These are phyloP conservation scores for Paramecium sonneborni DNA, from an alignment of 73 alveolate genomes.

Conservation along the genomic window DNA sequence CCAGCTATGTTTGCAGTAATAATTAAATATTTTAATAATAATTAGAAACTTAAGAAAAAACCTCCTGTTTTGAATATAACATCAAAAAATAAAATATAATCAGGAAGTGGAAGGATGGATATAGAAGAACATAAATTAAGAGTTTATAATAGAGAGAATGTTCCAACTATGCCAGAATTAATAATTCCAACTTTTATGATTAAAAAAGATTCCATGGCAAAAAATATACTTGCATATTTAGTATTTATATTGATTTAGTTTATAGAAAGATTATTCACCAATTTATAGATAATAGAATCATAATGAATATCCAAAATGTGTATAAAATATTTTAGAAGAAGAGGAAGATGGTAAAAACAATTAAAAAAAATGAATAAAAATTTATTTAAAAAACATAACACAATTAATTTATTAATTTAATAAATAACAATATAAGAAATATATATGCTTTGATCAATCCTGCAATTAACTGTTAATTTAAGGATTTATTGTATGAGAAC, in stretches of 20 bases:
- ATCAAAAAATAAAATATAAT: not conserved
- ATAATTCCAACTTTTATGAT: not conserved
- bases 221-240: conserved; percentile 43
- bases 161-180: conserved; percentile 29
- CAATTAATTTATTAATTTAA: too few species aligned
- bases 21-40: not conserved
- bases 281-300: not conserved
- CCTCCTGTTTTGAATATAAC: conserved; percentile 21
- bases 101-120: conserved; percentile 39
- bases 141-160: conserved; percentile 45
- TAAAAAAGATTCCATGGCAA: conserved; percentile 25
- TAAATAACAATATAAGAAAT: not conserved
- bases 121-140: conserved; percentile 39
- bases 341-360: too few species aligned
- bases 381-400: too few species aligned
- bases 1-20: conserved; percentile 39
- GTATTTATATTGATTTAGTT: not conserved
- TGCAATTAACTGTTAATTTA: not conserved
- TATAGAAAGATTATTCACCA: conserved; percentile 37
- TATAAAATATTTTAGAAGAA: conserved; percentile 7
- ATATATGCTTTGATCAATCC: not conserved
- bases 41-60: conserved; percentile 29
- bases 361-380: too few species aligned
- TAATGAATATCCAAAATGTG: conserved; percentile 51
- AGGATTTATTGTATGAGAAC: conserved; percentile 15